Conservation (phyloP, 345 rosid genomes). For the Lepidium africanum region DNA sequence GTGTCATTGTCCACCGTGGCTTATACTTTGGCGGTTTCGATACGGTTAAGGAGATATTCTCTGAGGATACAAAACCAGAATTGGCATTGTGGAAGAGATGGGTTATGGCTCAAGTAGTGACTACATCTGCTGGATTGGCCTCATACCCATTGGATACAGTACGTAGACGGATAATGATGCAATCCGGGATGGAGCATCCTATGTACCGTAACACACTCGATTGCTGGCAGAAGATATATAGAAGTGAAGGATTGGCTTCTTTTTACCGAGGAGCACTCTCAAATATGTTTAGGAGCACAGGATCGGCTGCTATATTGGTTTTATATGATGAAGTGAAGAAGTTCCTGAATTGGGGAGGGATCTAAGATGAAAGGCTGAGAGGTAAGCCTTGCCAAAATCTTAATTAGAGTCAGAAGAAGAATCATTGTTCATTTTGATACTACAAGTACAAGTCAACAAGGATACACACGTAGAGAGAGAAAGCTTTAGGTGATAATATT, state of each 20-base stretch:
- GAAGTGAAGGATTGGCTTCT: slow-evolving; percentile 63
- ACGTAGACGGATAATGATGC: slow-evolving; percentile 95
- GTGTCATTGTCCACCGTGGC: slow-evolving; percentile 80
- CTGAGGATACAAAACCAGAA: slow-evolving; percentile 48
- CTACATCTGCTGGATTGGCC: slow-evolving; percentile 77
- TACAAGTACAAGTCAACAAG: slow-evolving; percentile 11
- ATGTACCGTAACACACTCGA: slow-evolving; percentile 63
- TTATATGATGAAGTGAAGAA: slow-evolving; percentile 81
- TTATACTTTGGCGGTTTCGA: slow-evolving; percentile 93
- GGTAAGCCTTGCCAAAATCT: slow-evolving; percentile 2
- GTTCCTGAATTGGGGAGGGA: slow-evolving; percentile 72
- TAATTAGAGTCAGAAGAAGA: slow-evolving; percentile 5
- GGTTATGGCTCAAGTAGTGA: slow-evolving; percentile 81
- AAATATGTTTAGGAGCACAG: slow-evolving; percentile 83
- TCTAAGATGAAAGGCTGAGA: slow-evolving; percentile 26
- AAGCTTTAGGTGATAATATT: slow-evolving; percentile 18
- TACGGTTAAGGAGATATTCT: slow-evolving; percentile 68
- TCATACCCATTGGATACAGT: slow-evolving; percentile 91
- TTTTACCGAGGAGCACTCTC: slow-evolving; percentile 86
- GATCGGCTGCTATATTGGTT: slow-evolving; percentile 91
- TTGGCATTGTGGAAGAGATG: slow-evolving; percentile 80
- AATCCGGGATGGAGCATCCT: slow-evolving; percentile 71
- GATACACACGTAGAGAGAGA: slow-evolving; percentile 14
- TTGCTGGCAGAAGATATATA: slow-evolving; percentile 79
- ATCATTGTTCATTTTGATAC: slow-evolving; percentile 23